Conservation (phyloP, 371 early-diverging fungal genomes). For the Actinomortierella wolfii region DNA sequence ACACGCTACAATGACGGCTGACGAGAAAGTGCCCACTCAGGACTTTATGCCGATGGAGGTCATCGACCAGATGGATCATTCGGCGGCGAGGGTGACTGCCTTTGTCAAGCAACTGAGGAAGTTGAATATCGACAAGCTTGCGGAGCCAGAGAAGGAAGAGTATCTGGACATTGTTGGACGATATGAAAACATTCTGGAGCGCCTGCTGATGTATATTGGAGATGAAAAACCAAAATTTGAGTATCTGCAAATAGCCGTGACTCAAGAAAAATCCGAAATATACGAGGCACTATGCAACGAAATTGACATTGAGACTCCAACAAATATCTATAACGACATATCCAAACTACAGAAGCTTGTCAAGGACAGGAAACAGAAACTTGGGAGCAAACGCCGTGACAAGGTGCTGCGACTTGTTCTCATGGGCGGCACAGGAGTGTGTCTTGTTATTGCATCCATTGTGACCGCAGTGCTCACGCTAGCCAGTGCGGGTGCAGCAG, state of each 20-base stretch:
- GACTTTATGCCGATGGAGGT: not conserved
- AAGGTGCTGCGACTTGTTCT: not conserved
- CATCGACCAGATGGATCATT: not conserved
- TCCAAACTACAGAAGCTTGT: not conserved
- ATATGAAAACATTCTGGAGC: not conserved
- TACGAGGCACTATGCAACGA: not conserved
- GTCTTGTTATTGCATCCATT: not conserved
- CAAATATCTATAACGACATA: not conserved
- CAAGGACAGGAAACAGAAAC: not conserved
- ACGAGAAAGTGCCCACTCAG: not conserved
- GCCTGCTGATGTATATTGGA: not conserved
- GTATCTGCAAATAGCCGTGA: conserved; percentile 1
- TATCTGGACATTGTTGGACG: not conserved
- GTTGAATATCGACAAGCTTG: not conserved
- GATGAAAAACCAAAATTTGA: conserved; percentile 4
- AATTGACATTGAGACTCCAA: not conserved
- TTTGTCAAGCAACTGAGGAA: not conserved
- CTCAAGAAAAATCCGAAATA: not conserved
- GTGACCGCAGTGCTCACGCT: not conserved
- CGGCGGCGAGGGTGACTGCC: not conserved
- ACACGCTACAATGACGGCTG: not conserved
- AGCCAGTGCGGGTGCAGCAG: not conserved
- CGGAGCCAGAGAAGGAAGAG: not conserved
- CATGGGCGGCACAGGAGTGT: not conserved
- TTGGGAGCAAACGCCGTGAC: not conserved